Conservation (phyloP, 768 basidiomycete species). For the Termitomyces heimii region DNA sequence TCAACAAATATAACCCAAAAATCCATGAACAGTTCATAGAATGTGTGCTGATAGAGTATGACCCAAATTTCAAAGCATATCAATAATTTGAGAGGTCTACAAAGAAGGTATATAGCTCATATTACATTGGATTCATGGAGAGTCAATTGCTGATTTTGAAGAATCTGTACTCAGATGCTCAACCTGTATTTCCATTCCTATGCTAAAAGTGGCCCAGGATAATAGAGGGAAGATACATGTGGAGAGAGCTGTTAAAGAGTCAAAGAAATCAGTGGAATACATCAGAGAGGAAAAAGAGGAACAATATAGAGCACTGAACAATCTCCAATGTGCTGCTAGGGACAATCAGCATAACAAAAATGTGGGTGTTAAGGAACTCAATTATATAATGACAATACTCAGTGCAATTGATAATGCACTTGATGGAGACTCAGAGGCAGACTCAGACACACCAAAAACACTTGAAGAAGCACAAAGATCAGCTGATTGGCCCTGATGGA, state of each 20-base stretch:
- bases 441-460: background rate
- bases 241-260: too few species aligned
- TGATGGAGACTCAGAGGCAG: background rate
- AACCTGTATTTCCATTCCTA: background rate
- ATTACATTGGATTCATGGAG: background rate
- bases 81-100: background rate
- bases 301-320: background rate
- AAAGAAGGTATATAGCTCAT: background rate
- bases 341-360: background rate
- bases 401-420: background rate
- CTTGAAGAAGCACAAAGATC: too few species aligned
- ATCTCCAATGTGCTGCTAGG: background rate
- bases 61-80: background rate
- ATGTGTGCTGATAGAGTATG: background rate
- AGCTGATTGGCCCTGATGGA: too few species aligned
- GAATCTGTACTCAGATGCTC: background rate
- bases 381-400: background rate
- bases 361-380: background rate
- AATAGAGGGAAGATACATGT: too few species aligned
- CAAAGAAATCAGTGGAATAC: background rate
- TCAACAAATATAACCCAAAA: too few species aligned
- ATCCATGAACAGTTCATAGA: background rate
- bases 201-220: background rate
- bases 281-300: background rate
- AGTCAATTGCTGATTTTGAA: background rate